Conservation (phyloP, 2,329 filamentous ascomycete genomes). For the Samsoniella hepiali region DNA sequence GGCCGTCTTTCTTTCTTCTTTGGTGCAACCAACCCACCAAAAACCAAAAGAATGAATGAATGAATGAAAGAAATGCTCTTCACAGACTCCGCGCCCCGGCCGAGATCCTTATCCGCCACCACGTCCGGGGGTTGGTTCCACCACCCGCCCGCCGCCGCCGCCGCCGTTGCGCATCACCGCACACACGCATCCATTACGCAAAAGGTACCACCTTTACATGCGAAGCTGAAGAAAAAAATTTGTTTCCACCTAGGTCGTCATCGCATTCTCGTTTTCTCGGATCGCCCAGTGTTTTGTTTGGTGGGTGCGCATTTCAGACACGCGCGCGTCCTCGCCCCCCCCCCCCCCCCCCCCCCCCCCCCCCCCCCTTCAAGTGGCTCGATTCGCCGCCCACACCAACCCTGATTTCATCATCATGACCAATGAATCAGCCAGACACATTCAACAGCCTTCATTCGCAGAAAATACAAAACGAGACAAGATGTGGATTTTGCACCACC, state of each 20-base stretch:
- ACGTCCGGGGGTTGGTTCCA: not conserved
- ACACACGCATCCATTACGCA: not conserved
- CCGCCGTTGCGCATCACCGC: not conserved
- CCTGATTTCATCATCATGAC: not conserved
- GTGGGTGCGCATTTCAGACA: not conserved
- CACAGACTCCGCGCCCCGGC: no score
- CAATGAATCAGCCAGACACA: not conserved
- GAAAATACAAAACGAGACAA: constrained; percentile 7
- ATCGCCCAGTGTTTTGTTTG: not conserved
- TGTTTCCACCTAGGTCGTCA: constrained; percentile 4
- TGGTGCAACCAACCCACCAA: no score
- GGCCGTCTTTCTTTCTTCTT: not conserved
- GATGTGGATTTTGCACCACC: constrained; percentile 7
- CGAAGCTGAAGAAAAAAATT: constrained; percentile 9
- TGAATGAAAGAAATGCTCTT: no score
- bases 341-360: no score
- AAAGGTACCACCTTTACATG: not conserved
- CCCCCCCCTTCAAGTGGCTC: not conserved
- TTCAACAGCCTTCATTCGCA: not conserved
- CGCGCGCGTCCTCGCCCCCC: no score
- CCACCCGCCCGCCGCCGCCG: no score
- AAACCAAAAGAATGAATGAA: not conserved
- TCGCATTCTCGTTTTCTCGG: not conserved
- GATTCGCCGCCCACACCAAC: not conserved
- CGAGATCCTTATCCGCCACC: no score